Evolutionary conservation across 2,329 filamentous ascomycete species (phyloP).

Genomic region (Trichoderma cornu-damae): DNA sequence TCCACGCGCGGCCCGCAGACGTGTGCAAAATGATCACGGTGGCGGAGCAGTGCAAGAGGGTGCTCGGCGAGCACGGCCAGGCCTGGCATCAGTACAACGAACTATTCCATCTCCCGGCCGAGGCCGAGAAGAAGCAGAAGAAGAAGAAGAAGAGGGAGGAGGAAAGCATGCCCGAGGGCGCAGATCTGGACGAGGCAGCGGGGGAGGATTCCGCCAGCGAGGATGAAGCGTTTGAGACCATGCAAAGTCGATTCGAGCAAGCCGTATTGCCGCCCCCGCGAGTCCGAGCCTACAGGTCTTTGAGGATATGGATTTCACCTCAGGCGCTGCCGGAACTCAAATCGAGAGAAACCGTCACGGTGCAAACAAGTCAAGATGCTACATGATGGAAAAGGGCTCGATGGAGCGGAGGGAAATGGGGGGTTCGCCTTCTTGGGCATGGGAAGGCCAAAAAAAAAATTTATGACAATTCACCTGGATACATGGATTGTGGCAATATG

Average conservation of each 20-base stretch:
- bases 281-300: constrained; percentile 44
- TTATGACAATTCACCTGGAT: background rate
- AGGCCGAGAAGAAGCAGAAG: constrained; percentile 19
- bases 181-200: constrained; percentile 38
- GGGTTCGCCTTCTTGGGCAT: background rate
- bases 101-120: constrained; percentile 44
- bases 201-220: constrained; percentile 27
- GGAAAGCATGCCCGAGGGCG: constrained; percentile 37
- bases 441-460: too few species aligned
- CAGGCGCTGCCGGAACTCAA: constrained; percentile 52
- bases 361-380: constrained; percentile 41
- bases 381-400: background rate
- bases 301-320: constrained; percentile 57
- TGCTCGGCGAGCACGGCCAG: constrained; percentile 44
- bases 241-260: constrained; percentile 52
- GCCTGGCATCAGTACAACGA: constrained; percentile 55
- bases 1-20: constrained; percentile 48
- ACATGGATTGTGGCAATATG: constrained; percentile 15
- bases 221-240: constrained; percentile 51
- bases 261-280: constrained; percentile 45
- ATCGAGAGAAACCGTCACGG: constrained; percentile 41
- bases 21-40: constrained; percentile 64
- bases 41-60: constrained; percentile 58
- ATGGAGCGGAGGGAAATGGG: background rate
- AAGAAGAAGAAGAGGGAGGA: constrained; percentile 2